These are phyloP conservation scores for Polytrichum commune DNA, from an alignment of 225 moss, liverwort and hornwort genomes.

Conservation along the genomic window DNA sequence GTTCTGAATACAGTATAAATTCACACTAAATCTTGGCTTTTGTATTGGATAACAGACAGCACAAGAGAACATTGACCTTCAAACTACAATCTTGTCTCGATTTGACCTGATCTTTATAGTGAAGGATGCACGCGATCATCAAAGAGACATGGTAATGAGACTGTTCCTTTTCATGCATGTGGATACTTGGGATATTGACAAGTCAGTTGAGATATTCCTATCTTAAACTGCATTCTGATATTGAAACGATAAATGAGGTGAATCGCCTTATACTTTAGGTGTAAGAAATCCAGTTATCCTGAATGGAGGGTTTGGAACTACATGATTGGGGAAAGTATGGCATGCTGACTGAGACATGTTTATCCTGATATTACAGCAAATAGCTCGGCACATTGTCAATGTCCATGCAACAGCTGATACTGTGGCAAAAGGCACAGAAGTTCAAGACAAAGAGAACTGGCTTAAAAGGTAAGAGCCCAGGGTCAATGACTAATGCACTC, in stretches of 20 bases:
- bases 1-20: neutral
- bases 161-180: too few species aligned
- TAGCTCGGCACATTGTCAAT: conserved; percentile 87
- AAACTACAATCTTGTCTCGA: conserved; percentile 90
- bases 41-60: conserved; percentile 63
- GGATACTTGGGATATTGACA: too few species aligned
- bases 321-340: neutral
- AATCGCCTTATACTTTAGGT: too few species aligned
- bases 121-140: conserved; percentile 86
- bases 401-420: conserved; percentile 91
- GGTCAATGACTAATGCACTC: neutral
- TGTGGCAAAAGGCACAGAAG: conserved; percentile 68
- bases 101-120: conserved; percentile 98
- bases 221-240: neutral
- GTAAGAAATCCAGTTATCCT: too few species aligned
- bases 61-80: conserved; percentile 93
- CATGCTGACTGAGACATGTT: neutral
- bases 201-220: too few species aligned
- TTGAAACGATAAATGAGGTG: too few species aligned
- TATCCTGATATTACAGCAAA: conserved; percentile 43
- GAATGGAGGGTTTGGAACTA: too few species aligned
- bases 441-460: conserved; percentile 80
- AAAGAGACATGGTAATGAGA: conserved; percentile 70
- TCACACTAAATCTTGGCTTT: neutral
- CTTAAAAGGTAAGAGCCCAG: conserved; percentile 58